phyloP scores from a whole-genome alignment of 208 protist genomes.

The Leishmania guyanensis region DNA sequence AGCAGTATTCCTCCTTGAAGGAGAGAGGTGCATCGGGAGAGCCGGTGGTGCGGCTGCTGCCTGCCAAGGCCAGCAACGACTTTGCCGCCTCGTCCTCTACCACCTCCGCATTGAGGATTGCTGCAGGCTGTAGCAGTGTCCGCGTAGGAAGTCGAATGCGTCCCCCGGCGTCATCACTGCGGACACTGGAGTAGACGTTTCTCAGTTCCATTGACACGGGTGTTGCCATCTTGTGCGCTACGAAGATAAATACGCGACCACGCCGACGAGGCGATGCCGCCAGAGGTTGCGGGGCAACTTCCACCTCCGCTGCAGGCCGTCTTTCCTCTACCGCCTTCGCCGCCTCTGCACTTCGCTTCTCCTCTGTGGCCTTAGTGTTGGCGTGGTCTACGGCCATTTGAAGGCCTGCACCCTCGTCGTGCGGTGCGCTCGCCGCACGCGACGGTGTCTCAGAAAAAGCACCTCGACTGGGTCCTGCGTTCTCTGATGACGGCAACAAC shows the following conservation, averaged over 20 bases:
- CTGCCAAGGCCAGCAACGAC: constrained; percentile 10
- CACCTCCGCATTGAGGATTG: background rate
- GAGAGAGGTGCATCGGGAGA: constrained; percentile 17
- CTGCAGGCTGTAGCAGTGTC: background rate
- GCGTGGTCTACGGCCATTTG: background rate
- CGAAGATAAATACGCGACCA: constrained; percentile 19
- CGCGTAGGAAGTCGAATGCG: background rate
- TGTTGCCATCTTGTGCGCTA: constrained; percentile 9
- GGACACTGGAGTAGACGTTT: background rate
- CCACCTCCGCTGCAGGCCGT: background rate
- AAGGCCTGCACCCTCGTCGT: background rate
- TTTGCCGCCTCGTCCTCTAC: constrained; percentile 7
- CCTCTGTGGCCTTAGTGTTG: background rate
- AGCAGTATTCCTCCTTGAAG: constrained; percentile 27
- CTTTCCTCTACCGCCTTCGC: background rate
- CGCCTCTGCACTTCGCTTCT: background rate
- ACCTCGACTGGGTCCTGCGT: background rate
- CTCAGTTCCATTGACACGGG: constrained; percentile 8
- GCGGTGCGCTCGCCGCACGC: background rate
- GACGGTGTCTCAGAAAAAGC: background rate
- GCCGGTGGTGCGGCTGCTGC: constrained; percentile 14
- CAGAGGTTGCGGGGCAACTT: background rate
- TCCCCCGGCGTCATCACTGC: constrained; percentile 4
- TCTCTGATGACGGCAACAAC: background rate
- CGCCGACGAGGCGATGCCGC: constrained; percentile 8